Evolutionary conservation across 139 green algal species (phyloP).

Genomic region (Coccomyxa sp.): DNA sequence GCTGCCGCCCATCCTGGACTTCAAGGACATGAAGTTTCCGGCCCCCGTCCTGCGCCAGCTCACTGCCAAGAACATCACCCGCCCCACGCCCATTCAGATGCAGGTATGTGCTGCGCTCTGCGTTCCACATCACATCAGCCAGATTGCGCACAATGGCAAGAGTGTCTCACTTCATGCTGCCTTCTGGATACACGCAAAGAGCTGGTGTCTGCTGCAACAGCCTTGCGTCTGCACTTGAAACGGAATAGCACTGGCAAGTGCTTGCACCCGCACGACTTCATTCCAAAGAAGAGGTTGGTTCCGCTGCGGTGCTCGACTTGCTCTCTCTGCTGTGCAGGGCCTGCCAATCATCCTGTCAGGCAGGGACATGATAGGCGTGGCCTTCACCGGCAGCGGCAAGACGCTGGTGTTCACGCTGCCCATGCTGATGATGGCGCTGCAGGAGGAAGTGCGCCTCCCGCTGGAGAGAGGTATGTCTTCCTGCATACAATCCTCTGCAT

Average conservation of each 20-base stretch:
- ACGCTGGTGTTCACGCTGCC: constrained; percentile 93
- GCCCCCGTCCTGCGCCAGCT: constrained; percentile 68
- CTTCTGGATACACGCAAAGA: neutral
- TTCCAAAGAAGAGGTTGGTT: neutral
- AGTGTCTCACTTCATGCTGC: too few relatives aligned
- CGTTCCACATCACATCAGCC: too few relatives aligned
- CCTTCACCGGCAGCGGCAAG: constrained; percentile 96
- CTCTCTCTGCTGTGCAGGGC: constrained; percentile 61
- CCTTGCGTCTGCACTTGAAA: too few relatives aligned
- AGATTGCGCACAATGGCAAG: too few relatives aligned
- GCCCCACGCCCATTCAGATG: constrained; percentile 94
- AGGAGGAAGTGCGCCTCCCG: constrained; percentile 56
- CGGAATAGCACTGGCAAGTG: too few relatives aligned
- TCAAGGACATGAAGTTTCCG: constrained; percentile 59
- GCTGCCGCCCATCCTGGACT: constrained; percentile 82
- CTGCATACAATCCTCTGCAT: too few relatives aligned
- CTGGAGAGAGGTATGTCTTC: constrained; percentile 17
- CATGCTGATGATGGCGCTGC: constrained; percentile 82
- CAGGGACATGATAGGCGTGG: constrained; percentile 98
- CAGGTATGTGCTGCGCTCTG: too few relatives aligned
- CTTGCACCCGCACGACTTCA: too few relatives aligned
- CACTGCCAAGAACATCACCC: constrained; percentile 76
- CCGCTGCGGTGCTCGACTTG: too few relatives aligned
- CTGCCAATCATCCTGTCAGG: constrained; percentile 89
- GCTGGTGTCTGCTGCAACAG: neutral